Evolutionary conservation across 129 eudicot species (phyloP), one percentile per base, ranked within the genome.

Genomic region (Erigeron canadensis): DNA sequence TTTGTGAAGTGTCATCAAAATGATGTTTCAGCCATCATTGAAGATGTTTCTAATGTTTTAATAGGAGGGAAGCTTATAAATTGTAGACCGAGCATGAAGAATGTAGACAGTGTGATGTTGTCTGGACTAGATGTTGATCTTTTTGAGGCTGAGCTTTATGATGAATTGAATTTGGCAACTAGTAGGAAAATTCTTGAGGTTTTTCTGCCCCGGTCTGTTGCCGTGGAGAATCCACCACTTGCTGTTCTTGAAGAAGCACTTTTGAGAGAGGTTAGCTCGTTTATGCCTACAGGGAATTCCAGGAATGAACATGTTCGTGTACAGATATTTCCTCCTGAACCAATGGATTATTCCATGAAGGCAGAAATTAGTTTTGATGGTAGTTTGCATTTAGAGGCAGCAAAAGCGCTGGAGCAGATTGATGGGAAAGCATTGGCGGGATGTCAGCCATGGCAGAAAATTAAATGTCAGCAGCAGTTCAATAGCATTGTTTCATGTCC

Each of bases 321-420:
- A 60, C 89, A 88, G 67, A 89, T 90, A 5, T 85, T 80, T 6
- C 76, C 77, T 0, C 87, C 86, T 16, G 80, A 86, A 46, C 77
- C 72, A 2, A 59, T n/a, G 42, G 91, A 86, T 80, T 17, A 8
- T 12, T 77, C 56, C 68, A 79, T 86, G 86, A 86, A 70, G 77
- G 99, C 99, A 1, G 21, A 69, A 28, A 88, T 95, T 42, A 82
- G 81, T 23, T 95, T 93, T 47, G 96, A 95, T 78, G 99, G 99
- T 62, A 87, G 85, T 75, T 81, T 95, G 50, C 96, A 90, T 90
- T 77, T 90, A 89, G 99, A 95, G 81, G 99, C 97, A 1, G 99
- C 99, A 6, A 86, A 70, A 82, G 99, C 97, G 41, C 68, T 95
- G 85, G 96, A 90, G 80, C 87, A 87, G 48, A 86, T 95, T 53